phyloP scores from a whole-genome alignment of 768 basidiomycete species.

The Suillus weaverae region DNA sequence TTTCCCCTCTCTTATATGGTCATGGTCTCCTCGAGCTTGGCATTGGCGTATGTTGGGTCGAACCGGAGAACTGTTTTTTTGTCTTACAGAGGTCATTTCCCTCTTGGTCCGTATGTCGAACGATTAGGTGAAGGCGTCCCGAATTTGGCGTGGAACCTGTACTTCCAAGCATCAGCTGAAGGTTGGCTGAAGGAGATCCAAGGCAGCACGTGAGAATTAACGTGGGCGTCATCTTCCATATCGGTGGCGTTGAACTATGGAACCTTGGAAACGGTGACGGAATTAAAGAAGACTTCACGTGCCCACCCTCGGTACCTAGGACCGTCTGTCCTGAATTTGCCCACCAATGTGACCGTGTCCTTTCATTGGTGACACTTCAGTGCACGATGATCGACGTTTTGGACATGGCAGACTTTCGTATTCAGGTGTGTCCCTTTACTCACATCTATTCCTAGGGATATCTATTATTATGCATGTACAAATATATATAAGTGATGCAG shows the following conservation, averaged over 20 bases:
- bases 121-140: conserved; percentile 33
- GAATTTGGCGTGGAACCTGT: conserved; percentile 21
- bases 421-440: conserved; percentile 1
- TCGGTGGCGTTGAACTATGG: not conserved
- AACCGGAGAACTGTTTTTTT: conserved; percentile 40
- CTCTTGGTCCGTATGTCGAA: conserved; percentile 35
- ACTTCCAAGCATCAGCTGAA: conserved; percentile 2
- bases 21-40: conserved; percentile 42
- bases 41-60: conserved; percentile 38
- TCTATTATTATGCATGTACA: conserved; percentile 11
- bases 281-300: conserved; percentile 2
- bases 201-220: conserved; percentile 2
- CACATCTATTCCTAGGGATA: not conserved
- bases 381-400: not conserved
- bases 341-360: not conserved
- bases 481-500: not conserved
- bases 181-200: not conserved
- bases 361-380: not conserved
- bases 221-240: not conserved
- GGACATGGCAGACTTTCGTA: not conserved
- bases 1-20: conserved; percentile 51
- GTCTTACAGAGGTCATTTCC: conserved; percentile 36
- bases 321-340: not conserved
- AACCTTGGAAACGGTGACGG: not conserved
- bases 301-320: not conserved